Evolutionary conservation across 768 basidiomycete species (phyloP), one percentile per base, ranked within the genome.

Genomic region (Lentinula sp.): DNA sequence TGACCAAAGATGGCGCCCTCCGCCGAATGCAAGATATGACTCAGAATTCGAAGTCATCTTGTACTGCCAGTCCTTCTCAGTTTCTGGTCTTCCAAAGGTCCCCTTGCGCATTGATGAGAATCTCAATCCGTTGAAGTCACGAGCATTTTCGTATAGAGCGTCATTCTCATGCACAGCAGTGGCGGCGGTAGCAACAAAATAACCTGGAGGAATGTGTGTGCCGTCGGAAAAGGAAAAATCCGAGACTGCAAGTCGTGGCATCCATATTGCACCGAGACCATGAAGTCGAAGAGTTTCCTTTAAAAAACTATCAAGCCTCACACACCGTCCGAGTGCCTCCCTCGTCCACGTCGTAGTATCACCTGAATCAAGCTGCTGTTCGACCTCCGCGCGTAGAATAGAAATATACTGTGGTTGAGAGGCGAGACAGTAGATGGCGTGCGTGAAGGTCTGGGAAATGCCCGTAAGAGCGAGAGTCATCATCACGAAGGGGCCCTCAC

Each of bases 281-380:
- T 73, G 65, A 6, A 71, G 60, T 0, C 77, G 72, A 41, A 71
- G 68, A 2, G 74, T 73, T 62, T 79, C 79, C 57, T 70, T 74
- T 45, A 80, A 45, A 53, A 80, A 78, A 59, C 75, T 79, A 57
- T 80, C 77, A 6, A 79, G 49, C 61, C 73, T 74, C 64, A 64
- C 71, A 77, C 67, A 76, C 68, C n/a, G 72, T 63, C 74, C 73
- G 8, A 73, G 68, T 13, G 68, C 65, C n/a, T 79, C 64, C 28
- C 70, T 66, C 20, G 73, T 73, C 58, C 81, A 81, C 4, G 49
- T 75, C 62, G 36, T 65, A 68, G 42, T 72, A 69, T 43, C 75
- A 69, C 76, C 69, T 42, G 72, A 70, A 15, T 37, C 62, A 23
- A 77, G 23, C 5, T 67, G 65, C 0, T 43, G 55, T 51, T 71